phyloP scores from a whole-genome alignment of 495 filamentous ascomycete species.

The Podospora tetraspora region DNA sequence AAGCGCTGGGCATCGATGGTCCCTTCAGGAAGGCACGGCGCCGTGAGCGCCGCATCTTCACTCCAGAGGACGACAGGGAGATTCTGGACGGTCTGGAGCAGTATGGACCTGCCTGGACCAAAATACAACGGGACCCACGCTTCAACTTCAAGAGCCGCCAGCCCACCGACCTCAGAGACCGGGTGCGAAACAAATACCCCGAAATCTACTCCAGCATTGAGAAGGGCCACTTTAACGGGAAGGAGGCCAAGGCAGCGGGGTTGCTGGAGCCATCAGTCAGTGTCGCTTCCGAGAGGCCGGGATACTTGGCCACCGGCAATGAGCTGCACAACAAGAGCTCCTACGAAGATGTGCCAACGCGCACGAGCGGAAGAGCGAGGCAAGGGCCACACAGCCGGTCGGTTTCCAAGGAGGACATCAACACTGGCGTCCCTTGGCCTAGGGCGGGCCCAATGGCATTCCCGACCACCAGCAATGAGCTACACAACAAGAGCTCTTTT shows the following conservation, averaged over 20 bases:
- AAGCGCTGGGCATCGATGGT: constrained; percentile 49
- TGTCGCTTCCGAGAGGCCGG: constrained; percentile 27
- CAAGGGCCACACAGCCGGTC: constrained; percentile 29
- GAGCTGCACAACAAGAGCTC: constrained; percentile 15
- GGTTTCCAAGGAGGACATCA: constrained; percentile 39
- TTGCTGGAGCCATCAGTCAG: constrained; percentile 40
- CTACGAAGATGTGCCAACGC: neutral
- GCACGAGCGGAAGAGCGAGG: constrained; percentile 18
- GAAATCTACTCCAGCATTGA: constrained; percentile 49
- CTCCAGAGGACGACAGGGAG: constrained; percentile 67
- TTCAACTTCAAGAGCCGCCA: constrained; percentile 62
- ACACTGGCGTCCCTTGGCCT: neutral
- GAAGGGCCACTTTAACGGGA: constrained; percentile 50
- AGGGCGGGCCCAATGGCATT: neutral
- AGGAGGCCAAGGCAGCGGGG: constrained; percentile 14
- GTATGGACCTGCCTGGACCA: constrained; percentile 76
- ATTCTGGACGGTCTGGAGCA: constrained; percentile 68
- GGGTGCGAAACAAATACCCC: constrained; percentile 75
- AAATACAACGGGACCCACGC: constrained; percentile 65
- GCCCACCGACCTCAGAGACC: constrained; percentile 76
- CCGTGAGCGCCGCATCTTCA: constrained; percentile 58
- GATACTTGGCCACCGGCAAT: constrained; percentile 27
- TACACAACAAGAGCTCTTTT: neutral
- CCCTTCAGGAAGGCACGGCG: constrained; percentile 52
- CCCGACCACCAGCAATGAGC: neutral